Evolutionary conservation across 352 stramenopile species (phyloP).

Genomic region (Saprolegnia diclina): DNA sequence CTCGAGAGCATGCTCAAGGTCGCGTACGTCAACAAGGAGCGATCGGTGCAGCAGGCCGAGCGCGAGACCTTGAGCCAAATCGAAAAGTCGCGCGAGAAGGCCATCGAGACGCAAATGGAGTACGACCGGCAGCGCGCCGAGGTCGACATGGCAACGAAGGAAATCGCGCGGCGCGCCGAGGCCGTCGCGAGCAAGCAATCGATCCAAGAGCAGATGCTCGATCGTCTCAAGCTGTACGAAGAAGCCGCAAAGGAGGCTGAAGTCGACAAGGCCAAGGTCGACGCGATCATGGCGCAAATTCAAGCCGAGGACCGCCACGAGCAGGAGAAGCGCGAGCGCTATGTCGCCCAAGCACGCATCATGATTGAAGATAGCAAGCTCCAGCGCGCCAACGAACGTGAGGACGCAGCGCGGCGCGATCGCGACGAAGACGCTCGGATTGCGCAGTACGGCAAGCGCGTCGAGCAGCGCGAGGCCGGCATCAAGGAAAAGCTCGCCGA

Average conservation of each 20-base stretch:
- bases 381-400: conserved; percentile 34
- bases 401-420: neutral
- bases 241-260: conserved; percentile 66
- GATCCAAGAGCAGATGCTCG: conserved; percentile 64
- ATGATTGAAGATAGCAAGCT: conserved; percentile 50
- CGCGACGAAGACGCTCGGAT: conserved; percentile 45
- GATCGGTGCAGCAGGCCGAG: conserved; percentile 86
- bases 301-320: conserved; percentile 79
- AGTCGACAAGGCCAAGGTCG: conserved; percentile 75
- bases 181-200: conserved; percentile 61
- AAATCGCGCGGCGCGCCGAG: conserved; percentile 53
- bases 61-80: conserved; percentile 60
- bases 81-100: conserved; percentile 69
- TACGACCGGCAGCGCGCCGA: conserved; percentile 80
- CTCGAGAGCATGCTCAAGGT: conserved; percentile 86
- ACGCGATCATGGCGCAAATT: conserved; percentile 83
- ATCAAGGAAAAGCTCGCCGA: conserved; percentile 58
- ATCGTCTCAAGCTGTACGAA: conserved; percentile 52
- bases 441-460: conserved; percentile 41
- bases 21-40: conserved; percentile 92
- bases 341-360: conserved; percentile 48
- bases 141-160: conserved; percentile 55
- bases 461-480: conserved; percentile 42
- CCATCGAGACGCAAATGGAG: conserved; percentile 92
- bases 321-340: conserved; percentile 46